Percentiles rank a stretch among this genome's conserved stretches.
Conservation (phyloP, 2,329 filamentous ascomycete species). For the Rutstroemia sydowiana region DNA sequence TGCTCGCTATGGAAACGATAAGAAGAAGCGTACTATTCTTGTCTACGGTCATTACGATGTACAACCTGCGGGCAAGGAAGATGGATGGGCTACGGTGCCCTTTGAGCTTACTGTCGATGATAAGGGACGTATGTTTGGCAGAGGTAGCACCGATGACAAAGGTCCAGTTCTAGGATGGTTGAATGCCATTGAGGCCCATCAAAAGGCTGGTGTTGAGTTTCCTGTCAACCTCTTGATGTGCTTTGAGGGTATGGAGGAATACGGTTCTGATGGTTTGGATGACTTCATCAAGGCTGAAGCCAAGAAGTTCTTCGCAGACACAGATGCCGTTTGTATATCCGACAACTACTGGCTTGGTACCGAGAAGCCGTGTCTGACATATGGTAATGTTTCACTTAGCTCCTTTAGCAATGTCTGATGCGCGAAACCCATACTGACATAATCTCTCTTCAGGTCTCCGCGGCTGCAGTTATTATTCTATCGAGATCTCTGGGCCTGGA, state of each 20-base stretch:
- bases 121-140: constrained; percentile 91
- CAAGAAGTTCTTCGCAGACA: constrained; percentile 90
- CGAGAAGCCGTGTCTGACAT: constrained; percentile 96
- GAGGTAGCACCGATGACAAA: constrained; percentile 95
- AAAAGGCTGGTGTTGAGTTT: constrained; percentile 88
- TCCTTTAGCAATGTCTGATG: background rate
- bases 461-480: constrained; percentile 94
- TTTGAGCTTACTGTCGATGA: constrained; percentile 83
- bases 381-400: constrained; percentile 39
- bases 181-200: constrained; percentile 95
- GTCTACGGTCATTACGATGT: constrained; percentile 99
- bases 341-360: constrained; percentile 99
- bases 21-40: constrained; percentile 87
- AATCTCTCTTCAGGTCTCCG: constrained; percentile 51
- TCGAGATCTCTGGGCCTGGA: constrained; percentile 84
- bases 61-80: constrained; percentile 85
- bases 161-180: constrained; percentile 95
- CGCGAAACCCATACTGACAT: background rate
- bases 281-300: constrained; percentile 89
- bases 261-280: constrained; percentile 91
- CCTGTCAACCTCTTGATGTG: constrained; percentile 98
- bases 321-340: constrained; percentile 94
- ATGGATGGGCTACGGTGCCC: constrained; percentile 93
- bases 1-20: constrained; percentile 84
- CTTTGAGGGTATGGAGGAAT: constrained; percentile 99